Evolutionary conservation across 2,329 filamentous ascomycete genomes (phyloP).

Genomic region (Cryphonectria naterciae): DNA sequence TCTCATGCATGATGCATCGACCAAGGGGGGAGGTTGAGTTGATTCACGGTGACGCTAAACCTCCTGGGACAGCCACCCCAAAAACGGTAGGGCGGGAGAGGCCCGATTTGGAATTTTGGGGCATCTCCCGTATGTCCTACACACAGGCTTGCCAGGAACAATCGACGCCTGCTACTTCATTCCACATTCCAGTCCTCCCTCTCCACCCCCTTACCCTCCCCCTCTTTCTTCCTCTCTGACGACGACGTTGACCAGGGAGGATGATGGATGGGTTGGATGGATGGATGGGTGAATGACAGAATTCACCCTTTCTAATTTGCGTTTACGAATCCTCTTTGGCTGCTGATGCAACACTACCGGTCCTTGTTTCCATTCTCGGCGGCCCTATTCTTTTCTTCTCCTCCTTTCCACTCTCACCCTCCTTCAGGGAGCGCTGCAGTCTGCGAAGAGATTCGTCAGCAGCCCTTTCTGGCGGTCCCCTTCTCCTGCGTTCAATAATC

Average conservation of each 20-base stretch:
- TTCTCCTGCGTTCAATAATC: neutral
- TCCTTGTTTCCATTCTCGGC: neutral
- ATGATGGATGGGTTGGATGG: neutral
- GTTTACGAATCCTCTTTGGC: constrained; percentile 10
- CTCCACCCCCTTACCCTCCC: no score
- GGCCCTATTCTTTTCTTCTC: neutral
- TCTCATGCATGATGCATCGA: neutral
- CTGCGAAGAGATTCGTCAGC: constrained; percentile 5
- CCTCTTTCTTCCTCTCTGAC: neutral
- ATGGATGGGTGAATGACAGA: neutral
- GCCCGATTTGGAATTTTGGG: neutral
- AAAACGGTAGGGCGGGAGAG: neutral
- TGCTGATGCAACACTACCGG: constrained; percentile 6
- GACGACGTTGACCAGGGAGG: neutral
- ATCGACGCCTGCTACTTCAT: neutral
- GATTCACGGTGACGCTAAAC: neutral
- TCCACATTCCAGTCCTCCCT: neutral
- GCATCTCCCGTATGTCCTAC: neutral
- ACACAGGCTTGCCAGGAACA: neutral
- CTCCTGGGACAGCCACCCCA: neutral
- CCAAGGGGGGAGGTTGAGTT: neutral
- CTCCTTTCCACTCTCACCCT: no score
- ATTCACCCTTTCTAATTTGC: constrained; percentile 15
- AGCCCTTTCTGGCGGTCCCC: neutral
- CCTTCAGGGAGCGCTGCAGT: neutral